Base-by-base conservation (phyloP, 2,329 filamentous ascomycete genomes). In the Calonectria ilicicola region DNA sequence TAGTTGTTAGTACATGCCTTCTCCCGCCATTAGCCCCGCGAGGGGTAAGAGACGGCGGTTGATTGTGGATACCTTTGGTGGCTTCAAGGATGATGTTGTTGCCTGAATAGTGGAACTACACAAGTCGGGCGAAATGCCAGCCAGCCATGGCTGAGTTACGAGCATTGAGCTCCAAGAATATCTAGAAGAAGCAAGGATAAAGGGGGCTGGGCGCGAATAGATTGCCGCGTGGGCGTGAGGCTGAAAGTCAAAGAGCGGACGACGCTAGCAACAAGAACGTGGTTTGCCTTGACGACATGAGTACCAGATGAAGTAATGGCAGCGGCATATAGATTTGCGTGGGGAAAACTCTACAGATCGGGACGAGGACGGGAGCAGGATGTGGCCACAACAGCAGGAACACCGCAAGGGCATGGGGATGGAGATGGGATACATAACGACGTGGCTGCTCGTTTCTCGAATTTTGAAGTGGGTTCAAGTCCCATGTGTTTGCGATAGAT, bases 211-310 rank as follows among this genome's bases (percentile, higher is more conserved):
- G 49, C 38, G 38, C 47, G 26, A 56, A 42, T 44, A 27, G 53
- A 46, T 58, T 27, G 19, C 32, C 19, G 26, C 14, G 17, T 40
- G 27, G 58, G 47, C 64, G 47, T 58, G 58, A 72, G 69, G 58
- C 65, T 58, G 58, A 60, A 68, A 69, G 69, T 72, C 29, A 53
- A 64, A 67, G 47, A 65, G 56, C 53, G 46, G 51, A 49, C 42
- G 63, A 47, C 42, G 56, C 42, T 40, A 70, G 21, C 23, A 23
- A 29, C 23, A 23, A 46, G 42, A 32, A 64, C 35, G 26, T 69
- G 44, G 58, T 63, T 46, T 63, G 29, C 44, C 38, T 46, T 58
- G 64, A 56, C 32, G 35, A 17, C 46, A 26, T 15, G 21, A 38
- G 15, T 19, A 21, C n/a, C 32, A 38, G 29, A 53, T 27, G 26